Base-by-base conservation (phyloP, 495 filamentous ascomycete species). In the Durotheca rogersii region DNA sequence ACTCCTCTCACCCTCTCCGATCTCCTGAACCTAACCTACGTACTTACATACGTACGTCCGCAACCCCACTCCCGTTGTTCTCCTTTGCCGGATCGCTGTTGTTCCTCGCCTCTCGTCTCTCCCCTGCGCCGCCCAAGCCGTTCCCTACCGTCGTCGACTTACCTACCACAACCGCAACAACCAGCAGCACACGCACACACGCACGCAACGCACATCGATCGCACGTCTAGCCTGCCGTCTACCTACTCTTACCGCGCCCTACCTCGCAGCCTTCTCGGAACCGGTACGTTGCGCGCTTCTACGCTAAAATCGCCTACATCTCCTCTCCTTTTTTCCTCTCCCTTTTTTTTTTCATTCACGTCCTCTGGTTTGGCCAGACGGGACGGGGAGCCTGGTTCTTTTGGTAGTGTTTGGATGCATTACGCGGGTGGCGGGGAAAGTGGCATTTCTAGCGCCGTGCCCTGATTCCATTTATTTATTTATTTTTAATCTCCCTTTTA, bases 281-380 rank as follows among this genome's bases (percentile, higher is more conserved):
- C 42, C 30, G 44, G 55, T 58, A 49, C 40, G 55, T 58, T 33
- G 37, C 29, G 20, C 14, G 15, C 9, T n/a, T 17, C 4, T 29
- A 32, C 40, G 41, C 41, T 52, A 34, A 42, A 57, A 52, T 53
- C 33, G 53, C 55, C 30, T 53, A 48, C 55, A 58, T 58, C 41
- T 23, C 15, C 42, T 36, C 16, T 41, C 16, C 20, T 48, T 38
- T 48, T 58, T 44, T 45, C n/a, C n/a, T n/a, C n/a, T n/a, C n/a
- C n/a, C n/a, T n/a, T n/a, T n/a, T n/a, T n/a, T n/a, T n/a, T n/a
- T n/a, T n/a, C n/a, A n/a, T n/a, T n/a, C n/a, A n/a, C n/a, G n/a
- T n/a, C n/a, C n/a, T n/a, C n/a, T n/a, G n/a, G n/a, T n/a, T 25
- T 27, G 0, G 4, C 1, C 27, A 12, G n/a, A 14, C 16, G 15